A percentile compares a stretch with the other conserved stretches of the same genome.
Evolutionary conservation across 768 basidiomycete genomes (phyloP).

Genomic region (Mycena indigotica): DNA sequence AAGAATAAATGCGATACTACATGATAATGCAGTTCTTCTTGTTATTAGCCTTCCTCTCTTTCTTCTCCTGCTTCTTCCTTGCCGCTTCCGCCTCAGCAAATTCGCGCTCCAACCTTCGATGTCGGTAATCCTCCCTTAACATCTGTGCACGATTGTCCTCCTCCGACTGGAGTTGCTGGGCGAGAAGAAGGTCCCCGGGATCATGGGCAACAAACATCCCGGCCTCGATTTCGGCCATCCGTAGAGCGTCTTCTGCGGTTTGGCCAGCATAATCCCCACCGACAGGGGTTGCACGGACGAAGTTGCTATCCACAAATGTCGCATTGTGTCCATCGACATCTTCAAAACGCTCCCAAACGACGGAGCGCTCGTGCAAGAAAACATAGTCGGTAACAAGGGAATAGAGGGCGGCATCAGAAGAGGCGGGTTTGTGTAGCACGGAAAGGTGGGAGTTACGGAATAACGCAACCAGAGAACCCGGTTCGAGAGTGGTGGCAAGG

Average conservation of each 20-base stretch:
- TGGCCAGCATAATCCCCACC: constrained; percentile 84
- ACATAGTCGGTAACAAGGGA: constrained; percentile 84
- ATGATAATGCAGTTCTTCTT: constrained; percentile 60
- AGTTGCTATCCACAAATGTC: constrained; percentile 76
- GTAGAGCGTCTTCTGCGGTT: constrained; percentile 61
- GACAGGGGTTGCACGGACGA: constrained; percentile 62
- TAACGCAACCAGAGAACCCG: constrained; percentile 69
- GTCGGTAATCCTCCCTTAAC: constrained; percentile 32
- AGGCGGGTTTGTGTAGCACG: constrained; percentile 69
- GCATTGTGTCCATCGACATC: constrained; percentile 83
- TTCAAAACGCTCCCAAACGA: constrained; percentile 90
- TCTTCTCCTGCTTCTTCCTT: constrained; percentile 28
- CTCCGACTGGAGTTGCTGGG: constrained; percentile 76
- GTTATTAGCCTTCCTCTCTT: constrained; percentile 43
- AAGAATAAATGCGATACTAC: constrained; percentile 32
- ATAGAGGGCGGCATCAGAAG: constrained; percentile 58
- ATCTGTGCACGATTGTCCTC: constrained; percentile 61
- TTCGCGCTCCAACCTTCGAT: constrained; percentile 4
- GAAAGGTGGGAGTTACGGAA: constrained; percentile 91
- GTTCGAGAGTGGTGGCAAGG: constrained; percentile 63
- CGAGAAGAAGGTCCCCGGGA: constrained; percentile 65
- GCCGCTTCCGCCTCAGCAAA: constrained; percentile 29
- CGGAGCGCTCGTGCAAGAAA: constrained; percentile 72
- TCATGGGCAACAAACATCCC: constrained; percentile 44
- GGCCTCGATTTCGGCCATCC: constrained; percentile 48